Evolutionary conservation across 1,284 basidiomycete genomes (phyloP).

Genomic region (Cryptococcus sp.): DNA sequence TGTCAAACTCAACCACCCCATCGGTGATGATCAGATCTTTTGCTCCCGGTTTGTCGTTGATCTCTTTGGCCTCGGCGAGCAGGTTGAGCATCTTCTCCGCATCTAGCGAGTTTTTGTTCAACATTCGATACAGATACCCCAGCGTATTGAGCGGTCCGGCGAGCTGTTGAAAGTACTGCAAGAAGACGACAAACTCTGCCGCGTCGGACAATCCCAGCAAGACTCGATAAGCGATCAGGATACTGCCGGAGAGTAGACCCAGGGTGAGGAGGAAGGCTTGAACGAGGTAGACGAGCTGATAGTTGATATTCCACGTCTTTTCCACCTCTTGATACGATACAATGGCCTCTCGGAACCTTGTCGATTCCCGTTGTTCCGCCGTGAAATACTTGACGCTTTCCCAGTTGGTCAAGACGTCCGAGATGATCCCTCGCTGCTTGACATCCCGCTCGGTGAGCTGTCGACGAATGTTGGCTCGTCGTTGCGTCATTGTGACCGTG

Average conservation of each 20-base stretch:
- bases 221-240: conserved; percentile 87
- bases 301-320: conserved; percentile 83
- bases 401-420: conserved; percentile 97
- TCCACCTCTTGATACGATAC: conserved; percentile 82
- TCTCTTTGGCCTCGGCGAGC: conserved; percentile 73
- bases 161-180: conserved; percentile 93
- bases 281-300: conserved; percentile 86
- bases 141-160: conserved; percentile 92
- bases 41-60: conserved; percentile 65
- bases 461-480: conserved; percentile 82
- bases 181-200: conserved; percentile 95
- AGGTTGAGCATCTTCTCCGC: conserved; percentile 93
- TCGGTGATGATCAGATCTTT: conserved; percentile 67
- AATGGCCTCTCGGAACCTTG: conserved; percentile 82
- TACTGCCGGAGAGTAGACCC: conserved; percentile 85
- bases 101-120: conserved; percentile 87
- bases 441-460: conserved; percentile 93
- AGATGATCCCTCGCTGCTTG: conserved; percentile 82
- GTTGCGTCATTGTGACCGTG: conserved; percentile 76
- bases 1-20: conserved; percentile 87
- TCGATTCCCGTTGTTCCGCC: conserved; percentile 84
- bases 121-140: conserved; percentile 89
- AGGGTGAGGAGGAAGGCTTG: conserved; percentile 91
- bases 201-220: conserved; percentile 84
- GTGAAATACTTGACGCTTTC: conserved; percentile 99